Evolutionary conservation across 2,329 filamentous ascomycete genomes (phyloP), one percentile per base, ranked within the genome.

Genomic region (Colletotrichum noveboracense): DNA sequence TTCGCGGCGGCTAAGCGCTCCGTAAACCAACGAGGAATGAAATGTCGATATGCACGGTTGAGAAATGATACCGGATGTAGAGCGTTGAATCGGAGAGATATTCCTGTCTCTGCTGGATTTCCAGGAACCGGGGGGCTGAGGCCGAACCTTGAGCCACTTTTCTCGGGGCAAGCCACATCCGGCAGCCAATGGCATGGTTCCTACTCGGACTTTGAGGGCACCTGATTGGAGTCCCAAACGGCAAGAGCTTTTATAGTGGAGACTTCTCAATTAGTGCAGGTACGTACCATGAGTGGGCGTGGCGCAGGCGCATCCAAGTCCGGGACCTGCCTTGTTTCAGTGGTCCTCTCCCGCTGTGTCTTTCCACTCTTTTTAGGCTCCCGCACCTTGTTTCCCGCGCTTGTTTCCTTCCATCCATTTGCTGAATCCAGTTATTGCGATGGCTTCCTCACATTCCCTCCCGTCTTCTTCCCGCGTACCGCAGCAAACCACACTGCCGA

Each of bases 401-500:
- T 21, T 69, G 32, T 60, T 69, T 34, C 30, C 32, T 60, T 58
- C 38, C 43, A 21, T 58, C 38, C 43, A 21, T n/a, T 48, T 48
- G 43, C 43, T 48, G 5, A 48, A 48, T 48, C 43, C 43, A 48
- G 43, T 48, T 13, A 21, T n/a, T 61, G 58, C 2, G 8, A 30
- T n/a, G 24, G 58, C 28, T 61, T n/a, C 24, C 28, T 10, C 8
- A 9, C 34, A 28, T 65, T 28, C 61, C 7, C 7, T 26, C 30
- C 28, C 62, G 4, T 58, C 32, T 34, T 48, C 58, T 26, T 18
- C 24, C 21, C 68, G 34, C 67, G 69, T 75, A 75, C 66, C 64
- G 34, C 70, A 75, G 70, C 73, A 75, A 75, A 68, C 73, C 73
- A 73, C 30, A 73, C 38, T 2, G 16, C 38, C 18, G 38, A 28